Conservation (phyloP, 306 rosid genomes). For the Cucurbita ficifolia region DNA sequence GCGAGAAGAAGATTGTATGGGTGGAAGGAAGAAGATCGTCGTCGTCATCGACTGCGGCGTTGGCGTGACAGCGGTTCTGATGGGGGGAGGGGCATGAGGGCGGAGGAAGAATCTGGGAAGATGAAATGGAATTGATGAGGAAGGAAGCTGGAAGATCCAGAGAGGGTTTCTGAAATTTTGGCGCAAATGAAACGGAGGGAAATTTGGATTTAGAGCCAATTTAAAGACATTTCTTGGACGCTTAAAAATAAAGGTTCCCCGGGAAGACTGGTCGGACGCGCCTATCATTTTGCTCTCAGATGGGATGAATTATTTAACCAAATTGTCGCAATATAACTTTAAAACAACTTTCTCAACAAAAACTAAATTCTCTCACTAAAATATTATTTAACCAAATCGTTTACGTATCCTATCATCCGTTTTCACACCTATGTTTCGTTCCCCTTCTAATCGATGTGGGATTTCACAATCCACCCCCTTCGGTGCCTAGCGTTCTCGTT, state of each 20-base stretch:
- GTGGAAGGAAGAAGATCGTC: slow-evolving; percentile 48
- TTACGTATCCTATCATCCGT: too few relatives aligned
- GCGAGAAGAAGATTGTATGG: slow-evolving; percentile 18
- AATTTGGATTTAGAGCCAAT: neutral
- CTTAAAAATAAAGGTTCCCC: neutral
- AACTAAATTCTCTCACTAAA: too few relatives aligned
- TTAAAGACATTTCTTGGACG: neutral
- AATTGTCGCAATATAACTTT: too few relatives aligned
- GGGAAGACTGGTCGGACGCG: neutral
- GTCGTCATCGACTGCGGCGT: neutral
- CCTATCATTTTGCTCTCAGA: too few relatives aligned
- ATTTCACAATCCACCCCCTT: too few relatives aligned
- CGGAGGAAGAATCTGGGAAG: neutral
- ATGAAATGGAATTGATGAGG: neutral
- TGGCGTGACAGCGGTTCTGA: neutral
- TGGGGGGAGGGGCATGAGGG: neutral
- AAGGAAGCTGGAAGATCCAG: neutral
- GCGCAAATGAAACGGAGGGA: slow-evolving; percentile 4
- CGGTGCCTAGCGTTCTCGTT: too few relatives aligned
- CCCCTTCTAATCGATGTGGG: too few relatives aligned
- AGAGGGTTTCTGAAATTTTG: neutral
- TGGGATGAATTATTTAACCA: too few relatives aligned
- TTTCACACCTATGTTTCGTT: too few relatives aligned
- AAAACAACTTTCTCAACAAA: too few relatives aligned
- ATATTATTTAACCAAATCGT: too few relatives aligned